phyloP scores from a whole-genome alignment of 164 flowering plant species.

The Platanus orientalis region DNA sequence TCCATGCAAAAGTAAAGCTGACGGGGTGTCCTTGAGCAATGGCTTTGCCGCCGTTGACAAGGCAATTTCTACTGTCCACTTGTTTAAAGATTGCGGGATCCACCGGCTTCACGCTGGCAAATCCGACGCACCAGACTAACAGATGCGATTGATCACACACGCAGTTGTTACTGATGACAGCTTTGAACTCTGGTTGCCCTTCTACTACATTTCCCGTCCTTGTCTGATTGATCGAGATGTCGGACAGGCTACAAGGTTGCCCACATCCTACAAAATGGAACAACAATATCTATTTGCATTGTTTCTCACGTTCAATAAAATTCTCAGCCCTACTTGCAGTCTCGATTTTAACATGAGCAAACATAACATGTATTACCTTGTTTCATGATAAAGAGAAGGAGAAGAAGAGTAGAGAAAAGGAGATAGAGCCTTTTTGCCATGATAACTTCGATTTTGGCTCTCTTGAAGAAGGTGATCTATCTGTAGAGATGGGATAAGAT shows the following conservation, averaged over 20 bases:
- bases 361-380: no score
- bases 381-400: no score
- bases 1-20: neutral
- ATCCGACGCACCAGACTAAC: neutral
- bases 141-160: neutral
- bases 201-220: neutral
- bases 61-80: neutral
- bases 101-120: neutral
- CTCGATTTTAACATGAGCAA: no score
- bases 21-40: neutral
- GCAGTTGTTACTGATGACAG: neutral
- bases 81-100: neutral
- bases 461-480: no score
- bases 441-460: no score
- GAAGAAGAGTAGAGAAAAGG: no score
- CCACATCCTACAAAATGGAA: neutral
- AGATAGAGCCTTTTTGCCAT: no score
- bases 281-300: no score
- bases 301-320: no score
- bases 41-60: neutral
- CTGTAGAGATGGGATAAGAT: no score
- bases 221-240: neutral
- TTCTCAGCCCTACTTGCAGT: no score
- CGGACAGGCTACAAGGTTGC: neutral
- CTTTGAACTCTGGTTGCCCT: neutral